Evolutionary conservation across 306 rosid species (phyloP).

Genomic region (Dryas drummondii): DNA sequence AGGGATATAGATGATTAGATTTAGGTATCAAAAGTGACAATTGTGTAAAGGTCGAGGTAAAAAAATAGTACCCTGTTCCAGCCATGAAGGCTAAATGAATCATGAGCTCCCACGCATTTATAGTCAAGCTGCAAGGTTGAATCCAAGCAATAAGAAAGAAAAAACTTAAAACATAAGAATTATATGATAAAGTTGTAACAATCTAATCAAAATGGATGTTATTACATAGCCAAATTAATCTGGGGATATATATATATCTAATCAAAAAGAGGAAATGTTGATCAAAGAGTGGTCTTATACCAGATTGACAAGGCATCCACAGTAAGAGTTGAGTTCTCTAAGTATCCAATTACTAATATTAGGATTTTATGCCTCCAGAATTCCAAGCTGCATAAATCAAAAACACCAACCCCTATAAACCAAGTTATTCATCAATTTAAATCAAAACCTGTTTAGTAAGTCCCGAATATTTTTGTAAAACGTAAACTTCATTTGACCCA

Average conservation of each 20-base stretch:
- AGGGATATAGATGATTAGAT: too few relatives aligned
- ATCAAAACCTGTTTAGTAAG: too few relatives aligned
- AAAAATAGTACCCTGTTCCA: conserved; percentile 55
- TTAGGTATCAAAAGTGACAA: too few relatives aligned
- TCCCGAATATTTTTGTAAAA: too few relatives aligned
- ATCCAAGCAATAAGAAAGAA: neutral
- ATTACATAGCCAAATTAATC: too few relatives aligned
- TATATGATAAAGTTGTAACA: neutral
- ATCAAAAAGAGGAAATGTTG: neutral
- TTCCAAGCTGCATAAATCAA: conserved; percentile 46
- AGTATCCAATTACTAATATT: conserved; percentile 58
- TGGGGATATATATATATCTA: too few relatives aligned
- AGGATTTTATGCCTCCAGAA: conserved; percentile 71
- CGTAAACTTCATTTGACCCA: too few relatives aligned
- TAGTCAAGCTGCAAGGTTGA: conserved; percentile 52
- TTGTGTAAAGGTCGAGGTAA: neutral
- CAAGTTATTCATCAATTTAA: neutral
- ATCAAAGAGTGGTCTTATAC: conserved; percentile 19
- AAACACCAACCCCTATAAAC: neutral
- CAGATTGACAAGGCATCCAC: conserved; percentile 71
- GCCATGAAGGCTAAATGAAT: conserved; percentile 75
- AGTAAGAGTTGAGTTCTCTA: conserved; percentile 61
- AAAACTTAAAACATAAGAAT: neutral
- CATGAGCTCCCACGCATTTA: conserved; percentile 89
- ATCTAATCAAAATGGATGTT: too few relatives aligned